Conservation (phyloP, 73 alveolate species). For the Stentor coeruleus region DNA sequence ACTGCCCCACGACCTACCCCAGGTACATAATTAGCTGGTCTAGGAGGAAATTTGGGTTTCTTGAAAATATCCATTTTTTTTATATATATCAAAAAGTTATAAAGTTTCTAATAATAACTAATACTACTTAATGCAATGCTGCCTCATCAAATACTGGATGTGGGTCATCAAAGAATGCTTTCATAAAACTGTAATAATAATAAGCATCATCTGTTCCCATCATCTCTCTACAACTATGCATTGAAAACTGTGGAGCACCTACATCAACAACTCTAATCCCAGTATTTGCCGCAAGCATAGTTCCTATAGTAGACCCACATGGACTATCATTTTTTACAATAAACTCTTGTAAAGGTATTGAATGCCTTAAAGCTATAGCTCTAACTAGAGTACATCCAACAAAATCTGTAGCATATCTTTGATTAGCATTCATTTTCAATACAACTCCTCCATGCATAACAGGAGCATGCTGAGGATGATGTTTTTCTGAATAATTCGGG, state of each 20-base stretch:
- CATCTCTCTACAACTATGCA: slow-evolving; percentile 76
- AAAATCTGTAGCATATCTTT: background rate
- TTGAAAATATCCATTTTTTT: slow-evolving; percentile 22
- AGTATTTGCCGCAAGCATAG: slow-evolving; percentile 60
- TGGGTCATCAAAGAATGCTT: too few relatives aligned
- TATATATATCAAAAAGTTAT: too few relatives aligned
- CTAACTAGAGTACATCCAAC: slow-evolving; percentile 13
- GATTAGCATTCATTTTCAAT: background rate
- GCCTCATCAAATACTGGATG: too few relatives aligned
- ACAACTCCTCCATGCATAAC: background rate
- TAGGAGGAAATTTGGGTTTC: slow-evolving; percentile 60
- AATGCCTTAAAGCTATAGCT: slow-evolving; percentile 49
- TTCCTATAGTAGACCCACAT: slow-evolving; percentile 90
- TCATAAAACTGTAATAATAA: too few relatives aligned
- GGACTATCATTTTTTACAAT: slow-evolving; percentile 85
- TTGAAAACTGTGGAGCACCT: slow-evolving; percentile 82
- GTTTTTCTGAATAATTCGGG: background rate
- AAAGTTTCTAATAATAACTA: too few relatives aligned
- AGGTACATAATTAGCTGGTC: slow-evolving; percentile 59
- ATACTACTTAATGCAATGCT: too few relatives aligned
- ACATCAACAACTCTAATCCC: slow-evolving; percentile 84
- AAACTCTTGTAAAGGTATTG: slow-evolving; percentile 71
- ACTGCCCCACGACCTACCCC: slow-evolving; percentile 73
- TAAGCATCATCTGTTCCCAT: slow-evolving; percentile 27
- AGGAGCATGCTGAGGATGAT: slow-evolving; percentile 9